Conservation (phyloP, 1,139 yeast species). For the Zygotorulaspora mrakii region DNA sequence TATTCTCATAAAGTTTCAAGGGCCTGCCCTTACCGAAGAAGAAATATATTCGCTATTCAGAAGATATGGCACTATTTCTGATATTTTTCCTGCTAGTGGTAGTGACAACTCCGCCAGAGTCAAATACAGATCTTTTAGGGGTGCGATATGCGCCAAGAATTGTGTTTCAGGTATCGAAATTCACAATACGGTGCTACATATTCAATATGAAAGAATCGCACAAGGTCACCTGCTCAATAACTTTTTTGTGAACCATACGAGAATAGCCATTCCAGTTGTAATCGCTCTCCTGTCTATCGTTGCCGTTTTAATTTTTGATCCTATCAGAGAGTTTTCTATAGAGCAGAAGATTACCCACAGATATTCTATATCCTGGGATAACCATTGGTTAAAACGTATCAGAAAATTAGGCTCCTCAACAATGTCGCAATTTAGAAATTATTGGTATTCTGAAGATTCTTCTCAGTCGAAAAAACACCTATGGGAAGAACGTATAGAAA, state of each 20-base stretch:
- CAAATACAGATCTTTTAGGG: constrained; percentile 51
- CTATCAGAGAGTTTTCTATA: constrained; percentile 79
- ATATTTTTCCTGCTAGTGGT: constrained; percentile 57
- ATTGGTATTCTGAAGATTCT: constrained; percentile 39
- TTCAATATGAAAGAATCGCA: constrained; percentile 61
- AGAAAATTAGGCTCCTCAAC: constrained; percentile 40
- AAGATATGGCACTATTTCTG: constrained; percentile 79
- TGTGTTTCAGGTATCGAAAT: constrained; percentile 77
- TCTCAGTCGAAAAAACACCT: constrained; percentile 43
- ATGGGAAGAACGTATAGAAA: constrained; percentile 70
- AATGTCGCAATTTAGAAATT: constrained; percentile 39
- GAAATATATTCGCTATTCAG: constrained; percentile 77
- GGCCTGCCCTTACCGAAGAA: constrained; percentile 73
- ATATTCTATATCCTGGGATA: constrained; percentile 40
- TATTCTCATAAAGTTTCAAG: constrained; percentile 68
- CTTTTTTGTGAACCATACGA: constrained; percentile 68
- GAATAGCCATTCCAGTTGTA: constrained; percentile 60
- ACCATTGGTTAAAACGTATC: constrained; percentile 36
- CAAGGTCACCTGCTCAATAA: constrained; percentile 52
- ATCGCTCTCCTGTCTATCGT: constrained; percentile 65
- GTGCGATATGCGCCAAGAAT: constrained; percentile 85
- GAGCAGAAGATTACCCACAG: constrained; percentile 65
- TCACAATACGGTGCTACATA: constrained; percentile 62
- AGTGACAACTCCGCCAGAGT: constrained; percentile 49
- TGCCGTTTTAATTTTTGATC: constrained; percentile 87